Evolutionary conservation across 495 filamentous ascomycete genomes (phyloP), one percentile per base, ranked within the genome.

Genomic region (Penicillium silybi): DNA sequence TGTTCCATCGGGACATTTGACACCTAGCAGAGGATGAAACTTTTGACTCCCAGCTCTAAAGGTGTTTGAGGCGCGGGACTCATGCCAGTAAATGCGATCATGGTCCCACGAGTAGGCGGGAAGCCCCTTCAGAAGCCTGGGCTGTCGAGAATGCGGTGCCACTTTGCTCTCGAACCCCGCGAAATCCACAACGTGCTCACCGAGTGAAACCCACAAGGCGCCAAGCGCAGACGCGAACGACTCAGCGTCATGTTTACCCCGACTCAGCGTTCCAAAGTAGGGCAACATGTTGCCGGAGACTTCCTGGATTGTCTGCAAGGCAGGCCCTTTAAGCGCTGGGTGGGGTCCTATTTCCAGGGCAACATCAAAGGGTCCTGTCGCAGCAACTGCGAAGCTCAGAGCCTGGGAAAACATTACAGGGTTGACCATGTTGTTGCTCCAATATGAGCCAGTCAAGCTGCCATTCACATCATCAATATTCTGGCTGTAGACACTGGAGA

Each of bases 261-360:
- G 70, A 17, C 50, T 55, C 6, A 81, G 60, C 1, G 69, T 48
- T 1, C 73, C 71, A 0, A 57, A 50, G 44, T 82, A 81, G 0
- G 72, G 70, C 6, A 76, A 4, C 10, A 45, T 20, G 1, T 42
- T 11, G 0, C 56, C 41, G 2, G 44, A 52, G 0, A 58, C 22
- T 6, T 63, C 62, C 49, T 72, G 58, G 6, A 77, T 67, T 1
- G 60, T 80, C 48, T 79, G 62, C 6, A 57, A 54, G 2, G 67
- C 66, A 7, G 81, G 78, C 0, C 74, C 71, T 44, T 71, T 77
- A 2, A 85, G 65, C 13, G 75, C 69, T 4, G 79, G 70, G 48
- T 84, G 82, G 0, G 83, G 82, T 1, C 82, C 82, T 38, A 85
- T 48, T 48, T 86, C 83, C 15, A 86, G 47, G 5, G 56, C 69